Base-by-base conservation (phyloP, 805 yeast genomes). In the Nadsonia fulvescens region DNA sequence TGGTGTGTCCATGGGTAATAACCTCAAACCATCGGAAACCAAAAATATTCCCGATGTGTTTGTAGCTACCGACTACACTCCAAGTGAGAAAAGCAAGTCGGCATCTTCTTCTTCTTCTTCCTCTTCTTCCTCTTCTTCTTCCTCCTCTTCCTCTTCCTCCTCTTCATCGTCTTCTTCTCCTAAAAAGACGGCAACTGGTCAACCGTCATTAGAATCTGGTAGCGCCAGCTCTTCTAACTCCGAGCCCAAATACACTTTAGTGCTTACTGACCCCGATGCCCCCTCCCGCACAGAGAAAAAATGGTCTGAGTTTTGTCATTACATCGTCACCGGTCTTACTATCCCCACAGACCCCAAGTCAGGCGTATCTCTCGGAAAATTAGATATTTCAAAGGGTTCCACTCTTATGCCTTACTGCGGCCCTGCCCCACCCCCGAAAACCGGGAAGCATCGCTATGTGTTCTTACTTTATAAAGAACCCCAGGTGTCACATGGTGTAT, bases 261-360 rank as follows among this genome's bases (percentile, higher is more conserved):
- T 77, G 3, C 38, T 82, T 37, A 83, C 94, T 5, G 94, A 82
- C 49, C 95, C 95, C 1, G 94, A 82, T 55, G 94, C 94, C 5
- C 95, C 95, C 8, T 65, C 82, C 3, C 63, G 69, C 38, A 60
- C 64, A 3, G 93, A 82, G 47, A 68, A 72, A 43, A 78, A 70
- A 45, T 81, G 92, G 91, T 72, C 89, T 3, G 93, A 82, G 49
- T 82, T 58, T 46, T 69, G 75, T 28, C 95, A 82, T 53, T 78
- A 66, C 60, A 54, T 82, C 27, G 47, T 54, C 12, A 43, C 57
- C 21, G 58, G 53, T 12, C 48, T 54, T 17, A 38, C 42, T 27
- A 39, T 46, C 24, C 40, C 39, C 20, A 36, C 41, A 14, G 36
- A 32, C 12, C 47, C 38, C 20, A 41, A 48, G 16, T 24, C 34